A percentile compares a stretch with the other conserved stretches of the same genome.
Evolutionary conservation across 129 eudicot genomes (phyloP).

Genomic region (Flaveria brownii): DNA sequence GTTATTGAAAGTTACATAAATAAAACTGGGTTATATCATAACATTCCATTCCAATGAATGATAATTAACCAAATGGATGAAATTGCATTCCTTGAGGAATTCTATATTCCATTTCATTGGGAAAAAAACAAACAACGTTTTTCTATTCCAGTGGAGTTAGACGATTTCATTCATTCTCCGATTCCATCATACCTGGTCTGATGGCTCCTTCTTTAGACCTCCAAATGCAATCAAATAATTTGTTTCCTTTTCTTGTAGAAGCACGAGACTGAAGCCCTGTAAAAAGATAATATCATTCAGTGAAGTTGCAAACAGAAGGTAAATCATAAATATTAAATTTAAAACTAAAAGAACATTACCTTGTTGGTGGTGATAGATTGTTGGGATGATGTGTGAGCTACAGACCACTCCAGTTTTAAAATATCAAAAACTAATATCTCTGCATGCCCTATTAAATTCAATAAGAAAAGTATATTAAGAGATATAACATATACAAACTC

Average conservation of each 20-base stretch:
- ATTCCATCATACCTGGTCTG: conserved; percentile 65
- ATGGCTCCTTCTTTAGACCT: conserved; percentile 88
- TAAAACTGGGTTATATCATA: not conserved
- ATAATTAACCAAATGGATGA: not conserved
- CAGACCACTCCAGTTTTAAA: conserved; percentile 74
- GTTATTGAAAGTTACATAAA: not conserved
- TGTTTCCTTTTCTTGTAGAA: conserved; percentile 73
- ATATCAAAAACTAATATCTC: conserved; percentile 82
- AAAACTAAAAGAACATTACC: conserved; percentile 38
- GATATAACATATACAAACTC: not conserved
- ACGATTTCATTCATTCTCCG: conserved; percentile 1
- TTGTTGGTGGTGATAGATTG: conserved; percentile 75
- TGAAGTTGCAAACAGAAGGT: conserved; percentile 22
- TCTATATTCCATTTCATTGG: not conserved
- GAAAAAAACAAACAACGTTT: not conserved
- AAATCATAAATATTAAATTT: conserved; percentile 1
- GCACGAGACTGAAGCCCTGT: conserved; percentile 94
- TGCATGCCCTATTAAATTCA: conserved; percentile 59
- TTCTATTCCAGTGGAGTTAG: not conserved
- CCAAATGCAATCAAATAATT: conserved; percentile 94
- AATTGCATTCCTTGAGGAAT: not conserved
- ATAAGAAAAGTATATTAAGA: conserved; percentile 15
- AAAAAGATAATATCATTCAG: conserved; percentile 16
- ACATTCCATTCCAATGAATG: not conserved
- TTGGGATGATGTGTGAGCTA: conserved; percentile 69